phyloP scores from a whole-genome alignment of 495 filamentous ascomycete genomes.

The Aspergillus incahuasiensis region DNA sequence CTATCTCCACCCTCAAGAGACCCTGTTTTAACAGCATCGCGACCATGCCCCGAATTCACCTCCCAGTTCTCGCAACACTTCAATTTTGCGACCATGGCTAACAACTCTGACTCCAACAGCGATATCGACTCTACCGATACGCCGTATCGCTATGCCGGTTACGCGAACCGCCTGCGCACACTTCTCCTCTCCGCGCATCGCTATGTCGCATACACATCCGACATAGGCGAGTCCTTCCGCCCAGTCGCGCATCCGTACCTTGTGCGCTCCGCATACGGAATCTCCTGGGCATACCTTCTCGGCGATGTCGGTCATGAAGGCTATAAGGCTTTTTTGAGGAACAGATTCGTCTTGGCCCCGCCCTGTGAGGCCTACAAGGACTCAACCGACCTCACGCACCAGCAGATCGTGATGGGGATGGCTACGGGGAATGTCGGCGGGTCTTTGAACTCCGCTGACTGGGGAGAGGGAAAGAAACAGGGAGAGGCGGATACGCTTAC shows the following conservation, averaged over 20 bases:
- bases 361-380: slow-evolving; percentile 40
- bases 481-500: slow-evolving; percentile 15
- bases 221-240: slow-evolving; percentile 95
- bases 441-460: slow-evolving; percentile 10
- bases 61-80: not conserved
- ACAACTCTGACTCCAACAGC: slow-evolving; percentile 35
- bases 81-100: not conserved
- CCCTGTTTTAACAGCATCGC: not conserved
- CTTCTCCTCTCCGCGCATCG: slow-evolving; percentile 87
- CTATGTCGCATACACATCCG: slow-evolving; percentile 96
- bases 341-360: slow-evolving; percentile 53
- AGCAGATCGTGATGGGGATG: slow-evolving; percentile 37
- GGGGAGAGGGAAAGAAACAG: not conserved
- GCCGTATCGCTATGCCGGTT: slow-evolving; percentile 85
- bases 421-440: slow-evolving; percentile 32
- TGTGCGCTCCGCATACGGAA: slow-evolving; percentile 77
- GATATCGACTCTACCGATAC: slow-evolving; percentile 77
- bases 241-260: slow-evolving; percentile 83
- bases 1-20: not conserved
- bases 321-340: slow-evolving; percentile 87
- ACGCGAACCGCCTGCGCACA: slow-evolving; percentile 80
- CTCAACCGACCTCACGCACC: slow-evolving; percentile 24
- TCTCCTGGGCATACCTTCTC: slow-evolving; percentile 88
- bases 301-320: slow-evolving; percentile 92
- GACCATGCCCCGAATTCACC: not conserved